phyloP scores from a whole-genome alignment of 306 rosid genomes.

The Dryas alaskensis region DNA sequence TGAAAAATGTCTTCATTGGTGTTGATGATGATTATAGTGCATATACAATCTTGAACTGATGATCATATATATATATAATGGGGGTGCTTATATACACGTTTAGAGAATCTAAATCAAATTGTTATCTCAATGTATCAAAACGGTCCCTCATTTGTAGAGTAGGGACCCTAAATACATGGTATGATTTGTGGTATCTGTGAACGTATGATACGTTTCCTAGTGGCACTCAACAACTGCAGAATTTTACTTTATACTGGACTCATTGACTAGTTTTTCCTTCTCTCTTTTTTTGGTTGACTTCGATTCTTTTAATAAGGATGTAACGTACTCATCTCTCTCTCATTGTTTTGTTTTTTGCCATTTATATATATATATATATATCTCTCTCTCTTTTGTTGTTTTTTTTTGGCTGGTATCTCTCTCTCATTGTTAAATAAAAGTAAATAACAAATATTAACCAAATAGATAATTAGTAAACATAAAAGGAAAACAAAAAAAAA shows the following conservation, averaged over 20 bases:
- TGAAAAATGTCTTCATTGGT: constrained; percentile 20
- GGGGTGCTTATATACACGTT: constrained; percentile 1
- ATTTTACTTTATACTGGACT: not conserved
- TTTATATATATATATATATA: no score
- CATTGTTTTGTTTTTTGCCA: no score
- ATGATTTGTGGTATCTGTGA: not conserved
- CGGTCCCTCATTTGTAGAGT: constrained; percentile 5
- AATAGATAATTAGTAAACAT: no score
- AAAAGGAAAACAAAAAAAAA: no score
- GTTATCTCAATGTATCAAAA: constrained; percentile 3
- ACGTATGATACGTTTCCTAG: not conserved
- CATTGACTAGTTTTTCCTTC: not conserved
- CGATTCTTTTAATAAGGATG: no score
- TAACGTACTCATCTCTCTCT: no score
- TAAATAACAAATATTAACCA: no score
- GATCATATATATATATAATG: no score
- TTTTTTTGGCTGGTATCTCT: no score
- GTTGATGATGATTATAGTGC: not conserved
- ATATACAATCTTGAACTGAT: not conserved
- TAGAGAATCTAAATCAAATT: not conserved
- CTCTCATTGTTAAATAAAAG: no score
- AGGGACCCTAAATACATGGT: constrained; percentile 7
- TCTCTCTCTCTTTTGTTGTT: no score
- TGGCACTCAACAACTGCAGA: not conserved
- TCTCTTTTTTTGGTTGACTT: not conserved